Percentiles rank a stretch among this genome's conserved stretches.
These are phyloP conservation scores for Pouteria campechiana DNA, from an alignment of 179 eudicot species.

Conservation along the genomic window DNA sequence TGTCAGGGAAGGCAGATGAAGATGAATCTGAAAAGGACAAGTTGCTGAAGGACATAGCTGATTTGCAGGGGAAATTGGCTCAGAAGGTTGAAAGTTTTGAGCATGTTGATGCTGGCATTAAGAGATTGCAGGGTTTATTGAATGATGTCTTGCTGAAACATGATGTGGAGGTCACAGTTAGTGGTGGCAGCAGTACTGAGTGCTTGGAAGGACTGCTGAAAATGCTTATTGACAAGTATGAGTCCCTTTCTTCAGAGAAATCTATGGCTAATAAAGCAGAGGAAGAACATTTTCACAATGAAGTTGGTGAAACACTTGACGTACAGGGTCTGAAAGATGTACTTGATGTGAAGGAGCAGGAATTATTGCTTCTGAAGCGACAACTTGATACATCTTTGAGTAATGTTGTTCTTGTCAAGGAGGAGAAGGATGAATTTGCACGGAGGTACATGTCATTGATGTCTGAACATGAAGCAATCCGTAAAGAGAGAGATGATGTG, in stretches of 20 bases:
- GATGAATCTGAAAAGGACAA: constrained; percentile 30
- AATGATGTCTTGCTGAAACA: constrained; percentile 38
- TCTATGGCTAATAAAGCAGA: constrained; percentile 10
- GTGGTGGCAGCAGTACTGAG: constrained; percentile 25
- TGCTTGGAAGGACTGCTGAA: constrained; percentile 42
- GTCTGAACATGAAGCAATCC: constrained; percentile 36
- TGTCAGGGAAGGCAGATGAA: constrained; percentile 28
- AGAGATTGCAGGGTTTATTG: constrained; percentile 45
- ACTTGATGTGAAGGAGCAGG: constrained; percentile 20
- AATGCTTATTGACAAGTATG: constrained; percentile 38
- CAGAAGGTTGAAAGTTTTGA: constrained; percentile 33
- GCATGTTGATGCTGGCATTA: constrained; percentile 40
- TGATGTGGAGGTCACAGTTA: constrained; percentile 24
- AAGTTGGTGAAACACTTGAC: constrained; percentile 14
- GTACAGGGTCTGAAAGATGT: constrained; percentile 17
- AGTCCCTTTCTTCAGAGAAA: constrained; percentile 12
- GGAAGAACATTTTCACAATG: constrained; percentile 14
- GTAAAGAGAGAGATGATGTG: constrained; percentile 33
- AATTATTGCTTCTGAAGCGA: constrained; percentile 21
- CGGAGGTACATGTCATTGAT: constrained; percentile 31
- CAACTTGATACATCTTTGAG: constrained; percentile 46
- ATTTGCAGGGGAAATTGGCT: constrained; percentile 30
- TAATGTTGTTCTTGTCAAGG: constrained; percentile 40
- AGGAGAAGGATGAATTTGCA: constrained; percentile 61
- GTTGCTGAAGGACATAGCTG: constrained; percentile 35